These are phyloP conservation scores for Fusarium sp. DNA, from an alignment of 2,329 filamentous ascomycete species.

Conservation along the genomic window DNA sequence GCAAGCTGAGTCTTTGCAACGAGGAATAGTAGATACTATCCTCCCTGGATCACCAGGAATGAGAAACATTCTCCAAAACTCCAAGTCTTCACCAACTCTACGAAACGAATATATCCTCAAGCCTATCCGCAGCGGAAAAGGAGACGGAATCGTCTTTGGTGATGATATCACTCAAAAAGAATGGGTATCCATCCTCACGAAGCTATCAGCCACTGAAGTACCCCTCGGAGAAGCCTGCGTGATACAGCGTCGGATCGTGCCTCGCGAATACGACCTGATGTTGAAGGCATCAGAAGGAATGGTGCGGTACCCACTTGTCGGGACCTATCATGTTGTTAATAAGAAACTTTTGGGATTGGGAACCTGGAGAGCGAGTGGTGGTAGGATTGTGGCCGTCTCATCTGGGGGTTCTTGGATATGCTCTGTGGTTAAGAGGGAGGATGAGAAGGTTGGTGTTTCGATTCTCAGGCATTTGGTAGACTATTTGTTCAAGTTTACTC, in stretches of 20 bases:
- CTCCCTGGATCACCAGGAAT: too few species aligned
- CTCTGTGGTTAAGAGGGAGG: constrained; percentile 39
- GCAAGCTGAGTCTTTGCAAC: too few species aligned
- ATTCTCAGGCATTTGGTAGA: too few species aligned
- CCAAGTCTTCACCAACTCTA: constrained; percentile 11
- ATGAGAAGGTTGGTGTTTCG: too few species aligned
- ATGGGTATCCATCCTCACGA: too few species aligned
- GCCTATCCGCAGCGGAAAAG: constrained; percentile 47
- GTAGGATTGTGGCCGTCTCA: constrained; percentile 51
- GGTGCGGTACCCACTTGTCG: not conserved
- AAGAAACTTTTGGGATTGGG: constrained; percentile 50
- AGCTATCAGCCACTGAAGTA: constrained; percentile 41
- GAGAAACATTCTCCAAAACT: too few species aligned
- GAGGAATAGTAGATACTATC: too few species aligned
- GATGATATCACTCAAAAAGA: too few species aligned
- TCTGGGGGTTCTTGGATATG: constrained; percentile 53
- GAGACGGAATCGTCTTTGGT: too few species aligned
- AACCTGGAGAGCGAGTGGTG: constrained; percentile 49
- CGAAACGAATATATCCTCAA: constrained; percentile 55
- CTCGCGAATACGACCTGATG: constrained; percentile 51
- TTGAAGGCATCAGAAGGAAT: constrained; percentile 44
- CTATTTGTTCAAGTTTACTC: too few species aligned
- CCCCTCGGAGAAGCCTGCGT: constrained; percentile 41
- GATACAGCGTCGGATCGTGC: constrained; percentile 50
- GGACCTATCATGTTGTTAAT: constrained; percentile 15